phyloP scores from a whole-genome alignment of 176 grass and related monocot genomes.

The Lolium rigidum region DNA sequence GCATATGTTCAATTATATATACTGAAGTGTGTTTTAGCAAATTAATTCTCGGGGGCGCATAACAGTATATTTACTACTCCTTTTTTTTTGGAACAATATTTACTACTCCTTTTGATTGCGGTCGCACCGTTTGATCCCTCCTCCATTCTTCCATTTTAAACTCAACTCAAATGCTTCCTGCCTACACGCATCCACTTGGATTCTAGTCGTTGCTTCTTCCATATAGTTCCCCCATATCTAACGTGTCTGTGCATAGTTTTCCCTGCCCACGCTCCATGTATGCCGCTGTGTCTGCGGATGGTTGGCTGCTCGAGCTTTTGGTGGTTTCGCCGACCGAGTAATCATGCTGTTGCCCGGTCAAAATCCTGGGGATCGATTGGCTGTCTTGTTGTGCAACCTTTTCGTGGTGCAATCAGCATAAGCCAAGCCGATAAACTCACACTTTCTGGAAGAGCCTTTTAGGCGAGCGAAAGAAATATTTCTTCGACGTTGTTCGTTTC shows the following conservation, averaged over 20 bases:
- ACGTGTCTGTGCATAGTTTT: background rate
- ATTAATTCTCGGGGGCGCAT: background rate
- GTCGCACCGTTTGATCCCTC: background rate
- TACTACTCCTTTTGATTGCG: conserved; percentile 6
- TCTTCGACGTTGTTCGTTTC: too few relatives aligned
- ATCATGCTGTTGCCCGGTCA: conserved; percentile 39
- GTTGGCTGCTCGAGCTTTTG: conserved; percentile 31
- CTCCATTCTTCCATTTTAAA: background rate
- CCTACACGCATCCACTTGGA: background rate
- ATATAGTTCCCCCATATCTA: conserved; percentile 23
- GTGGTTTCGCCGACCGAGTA: background rate
- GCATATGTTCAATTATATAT: too few relatives aligned
- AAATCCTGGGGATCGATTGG: conserved; percentile 26
- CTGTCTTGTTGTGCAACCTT: conserved; percentile 26
- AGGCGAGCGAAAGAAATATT: too few relatives aligned
- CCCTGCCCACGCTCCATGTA: background rate
- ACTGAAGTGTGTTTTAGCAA: background rate
- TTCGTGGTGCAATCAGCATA: background rate
- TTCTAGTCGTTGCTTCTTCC: conserved; percentile 2
- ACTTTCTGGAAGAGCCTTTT: too few relatives aligned
- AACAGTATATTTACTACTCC: background rate
- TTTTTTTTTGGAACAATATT: too few relatives aligned
- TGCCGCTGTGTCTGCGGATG: conserved; percentile 16
- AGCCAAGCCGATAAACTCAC: too few relatives aligned
- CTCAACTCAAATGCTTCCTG: background rate